These are phyloP conservation scores for Apiotrichum mycotoxinovorans DNA, from an alignment of 1,284 basidiomycete genomes.

Conservation along the genomic window DNA sequence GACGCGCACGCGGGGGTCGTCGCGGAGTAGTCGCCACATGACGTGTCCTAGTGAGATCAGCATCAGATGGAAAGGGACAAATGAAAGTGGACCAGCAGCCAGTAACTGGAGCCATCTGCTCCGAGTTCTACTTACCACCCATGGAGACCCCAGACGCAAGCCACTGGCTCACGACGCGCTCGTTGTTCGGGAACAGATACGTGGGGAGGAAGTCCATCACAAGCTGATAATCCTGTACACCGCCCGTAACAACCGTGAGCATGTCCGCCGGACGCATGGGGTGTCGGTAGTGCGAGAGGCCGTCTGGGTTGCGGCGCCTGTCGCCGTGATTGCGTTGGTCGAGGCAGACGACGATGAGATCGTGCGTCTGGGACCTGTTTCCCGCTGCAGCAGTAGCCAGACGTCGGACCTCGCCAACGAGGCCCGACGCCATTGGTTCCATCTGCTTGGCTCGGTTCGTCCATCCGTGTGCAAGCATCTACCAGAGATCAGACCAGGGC, in stretches of 20 bases:
- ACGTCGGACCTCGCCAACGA: conserved; percentile 30
- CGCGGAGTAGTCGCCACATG: conserved; percentile 16
- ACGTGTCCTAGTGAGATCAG: conserved; percentile 4
- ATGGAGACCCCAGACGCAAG: conserved; percentile 56
- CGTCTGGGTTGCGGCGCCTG: conserved; percentile 38
- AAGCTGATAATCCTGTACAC: conserved; percentile 63
- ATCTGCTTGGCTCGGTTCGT: conserved; percentile 23
- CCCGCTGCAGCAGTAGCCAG: conserved; percentile 2
- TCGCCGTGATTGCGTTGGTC: conserved; percentile 75
- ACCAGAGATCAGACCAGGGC: not conserved
- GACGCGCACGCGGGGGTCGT: conserved; percentile 63
- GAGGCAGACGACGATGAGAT: conserved; percentile 46
- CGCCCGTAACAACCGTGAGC: conserved; percentile 16
- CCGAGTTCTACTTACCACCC: conserved; percentile 44
- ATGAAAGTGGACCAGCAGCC: no score
- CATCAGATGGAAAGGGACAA: no score
- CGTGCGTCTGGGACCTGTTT: conserved; percentile 23
- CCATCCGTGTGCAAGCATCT: conserved; percentile 24
- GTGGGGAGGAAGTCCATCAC: conserved; percentile 75
- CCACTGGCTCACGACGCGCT: conserved; percentile 65
- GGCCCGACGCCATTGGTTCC: conserved; percentile 37
- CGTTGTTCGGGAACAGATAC: conserved; percentile 71
- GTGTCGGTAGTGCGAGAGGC: conserved; percentile 1
- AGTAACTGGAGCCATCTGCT: not conserved
- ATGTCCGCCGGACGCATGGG: conserved; percentile 42